Conservation (phyloP, 2,329 filamentous ascomycete genomes). For the Sporothrix brunneoviolacea region DNA sequence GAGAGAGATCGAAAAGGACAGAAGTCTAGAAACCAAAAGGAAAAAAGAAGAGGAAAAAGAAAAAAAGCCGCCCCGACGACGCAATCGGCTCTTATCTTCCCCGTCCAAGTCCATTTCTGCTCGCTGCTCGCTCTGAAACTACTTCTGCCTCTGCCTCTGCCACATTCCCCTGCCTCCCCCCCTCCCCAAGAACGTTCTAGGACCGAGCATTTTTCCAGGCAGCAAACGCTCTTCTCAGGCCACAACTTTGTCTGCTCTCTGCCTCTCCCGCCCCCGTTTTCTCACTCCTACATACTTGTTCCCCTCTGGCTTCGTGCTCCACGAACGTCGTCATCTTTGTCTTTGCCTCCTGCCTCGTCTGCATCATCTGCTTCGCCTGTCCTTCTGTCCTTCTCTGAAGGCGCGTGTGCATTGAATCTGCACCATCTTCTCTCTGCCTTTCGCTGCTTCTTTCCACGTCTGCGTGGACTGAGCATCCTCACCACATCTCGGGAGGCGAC, state of each 20-base stretch:
- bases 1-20: neutral
- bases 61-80: neutral
- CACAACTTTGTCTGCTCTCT: constrained; percentile 9
- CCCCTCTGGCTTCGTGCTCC: neutral
- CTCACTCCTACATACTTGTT: constrained; percentile 10
- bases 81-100: constrained; percentile 8
- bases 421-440: neutral
- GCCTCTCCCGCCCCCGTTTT: neutral
- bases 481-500: constrained; percentile 11
- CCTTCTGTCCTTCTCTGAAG: neutral
- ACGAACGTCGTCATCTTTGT: constrained; percentile 1
- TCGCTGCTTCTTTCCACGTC: neutral
- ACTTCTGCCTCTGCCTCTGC: neutral
- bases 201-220: constrained; percentile 10
- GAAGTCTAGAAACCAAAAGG: neutral
- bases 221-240: constrained; percentile 16
- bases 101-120: neutral
- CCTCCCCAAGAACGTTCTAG: neutral
- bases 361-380: neutral
- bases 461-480: constrained; percentile 6
- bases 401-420: neutral
- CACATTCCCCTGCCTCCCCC: neutral
- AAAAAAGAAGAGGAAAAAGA: neutral
- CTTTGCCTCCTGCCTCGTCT: neutral
- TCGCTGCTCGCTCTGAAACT: constrained; percentile 1